Conservation (phyloP, 23 red algal genomes). For the Gracilaria vermiculophylla region DNA sequence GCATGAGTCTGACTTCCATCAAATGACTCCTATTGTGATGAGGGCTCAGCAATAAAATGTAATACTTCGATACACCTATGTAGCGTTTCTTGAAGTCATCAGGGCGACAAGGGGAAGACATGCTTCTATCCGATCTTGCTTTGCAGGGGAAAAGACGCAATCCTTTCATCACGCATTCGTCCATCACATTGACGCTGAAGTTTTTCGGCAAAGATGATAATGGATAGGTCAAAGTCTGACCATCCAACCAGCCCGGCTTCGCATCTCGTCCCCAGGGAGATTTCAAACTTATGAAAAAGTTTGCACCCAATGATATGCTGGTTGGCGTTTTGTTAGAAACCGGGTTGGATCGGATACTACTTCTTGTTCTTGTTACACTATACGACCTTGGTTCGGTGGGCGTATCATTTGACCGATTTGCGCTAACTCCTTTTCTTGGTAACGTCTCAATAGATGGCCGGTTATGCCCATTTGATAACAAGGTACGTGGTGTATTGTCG, state of each 20-base stretch:
- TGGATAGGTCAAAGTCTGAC: constrained; percentile 34
- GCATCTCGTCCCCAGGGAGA: constrained; percentile 74
- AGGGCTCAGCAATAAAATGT: constrained; percentile 69
- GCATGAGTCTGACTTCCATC: constrained; percentile 74
- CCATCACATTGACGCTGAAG: constrained; percentile 70
- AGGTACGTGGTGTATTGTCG: background rate
- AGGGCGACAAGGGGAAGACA: constrained; percentile 4
- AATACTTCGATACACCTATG: constrained; percentile 73
- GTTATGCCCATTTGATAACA: background rate
- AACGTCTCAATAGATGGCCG: background rate
- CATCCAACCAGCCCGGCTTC: constrained; percentile 73
- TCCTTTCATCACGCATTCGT: constrained; percentile 57
- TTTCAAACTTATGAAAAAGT: constrained; percentile 37
- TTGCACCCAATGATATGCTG: background rate
- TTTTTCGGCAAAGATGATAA: constrained; percentile 62
- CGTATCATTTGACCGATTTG: background rate
- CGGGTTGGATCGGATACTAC: background rate
- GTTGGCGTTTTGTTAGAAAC: background rate
- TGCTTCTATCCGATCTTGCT: constrained; percentile 29
- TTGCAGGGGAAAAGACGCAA: constrained; percentile 83
- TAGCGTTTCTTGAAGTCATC: constrained; percentile 73
- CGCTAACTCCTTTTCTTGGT: background rate
- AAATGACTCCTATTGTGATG: constrained; percentile 59
- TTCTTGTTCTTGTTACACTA: background rate
- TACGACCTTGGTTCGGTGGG: background rate